A percentile compares a stretch with the other conserved stretches of the same genome.
Evolutionary conservation across 2,329 filamentous ascomycete genomes (phyloP).

Genomic region (Penicillium thymicola): DNA sequence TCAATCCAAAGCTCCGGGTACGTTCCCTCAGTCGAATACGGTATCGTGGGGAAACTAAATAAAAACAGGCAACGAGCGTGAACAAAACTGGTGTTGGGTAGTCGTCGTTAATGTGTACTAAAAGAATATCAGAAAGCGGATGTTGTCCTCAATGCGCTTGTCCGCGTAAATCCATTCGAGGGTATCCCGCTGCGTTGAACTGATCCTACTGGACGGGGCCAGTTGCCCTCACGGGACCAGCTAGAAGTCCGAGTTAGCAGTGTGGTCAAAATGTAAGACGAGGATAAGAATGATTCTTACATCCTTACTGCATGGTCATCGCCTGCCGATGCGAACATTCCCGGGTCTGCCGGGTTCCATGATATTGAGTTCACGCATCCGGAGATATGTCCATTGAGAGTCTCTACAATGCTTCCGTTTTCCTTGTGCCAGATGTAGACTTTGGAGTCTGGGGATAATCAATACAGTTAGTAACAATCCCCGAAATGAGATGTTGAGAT

Average conservation of each 20-base stretch:
- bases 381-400: constrained; percentile 67
- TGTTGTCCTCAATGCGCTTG: constrained; percentile 43
- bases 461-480: constrained; percentile 22
- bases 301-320: constrained; percentile 84
- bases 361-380: constrained; percentile 81
- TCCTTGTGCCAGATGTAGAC: constrained; percentile 91
- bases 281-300: constrained; percentile 52
- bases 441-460: constrained; percentile 53
- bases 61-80: not conserved
- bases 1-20: constrained; percentile 14
- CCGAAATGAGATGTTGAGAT: not conserved
- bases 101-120: not conserved
- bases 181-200: constrained; percentile 30
- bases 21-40: not conserved
- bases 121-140: constrained; percentile 27
- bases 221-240: constrained; percentile 37
- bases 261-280: not conserved
- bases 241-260: constrained; percentile 19
- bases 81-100: not conserved
- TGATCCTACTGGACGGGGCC: constrained; percentile 22
- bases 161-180: constrained; percentile 37
- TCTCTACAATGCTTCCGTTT: constrained; percentile 71
- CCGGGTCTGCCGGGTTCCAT: constrained; percentile 81
- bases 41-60: not conserved
- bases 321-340: constrained; percentile 85